Conservation (phyloP, 306 rosid genomes). For the Lupinus albus region DNA sequence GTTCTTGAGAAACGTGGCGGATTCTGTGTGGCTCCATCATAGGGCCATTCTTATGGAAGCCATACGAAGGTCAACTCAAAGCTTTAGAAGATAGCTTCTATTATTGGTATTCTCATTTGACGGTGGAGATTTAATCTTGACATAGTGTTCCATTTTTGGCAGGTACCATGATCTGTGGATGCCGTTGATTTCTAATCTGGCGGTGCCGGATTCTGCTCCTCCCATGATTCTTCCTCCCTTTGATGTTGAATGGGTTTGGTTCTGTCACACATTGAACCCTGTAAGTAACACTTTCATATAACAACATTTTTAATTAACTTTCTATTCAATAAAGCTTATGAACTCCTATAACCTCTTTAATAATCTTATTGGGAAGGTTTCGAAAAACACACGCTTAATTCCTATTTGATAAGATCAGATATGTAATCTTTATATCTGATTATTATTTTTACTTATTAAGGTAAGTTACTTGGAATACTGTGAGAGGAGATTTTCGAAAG, state of each 20-base stretch:
- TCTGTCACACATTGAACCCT: conserved; percentile 80
- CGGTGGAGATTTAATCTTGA: conserved; percentile 6
- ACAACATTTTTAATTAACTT: too few species aligned
- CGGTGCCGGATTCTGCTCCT: conserved; percentile 44
- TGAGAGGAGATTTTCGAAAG: conserved; percentile 60
- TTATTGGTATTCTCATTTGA: too few species aligned
- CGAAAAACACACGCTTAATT: too few species aligned
- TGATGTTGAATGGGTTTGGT: conserved; percentile 95
- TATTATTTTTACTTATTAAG: too few species aligned
- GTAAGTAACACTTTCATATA: conserved; percentile 22
- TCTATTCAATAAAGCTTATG: too few species aligned
- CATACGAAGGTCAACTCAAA: conserved; percentile 59
- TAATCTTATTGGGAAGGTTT: too few species aligned
- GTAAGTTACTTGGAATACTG: conserved; percentile 70
- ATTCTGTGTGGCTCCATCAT: conserved; percentile 64
- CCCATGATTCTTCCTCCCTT: conserved; percentile 77
- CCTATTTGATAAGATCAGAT: too few species aligned
- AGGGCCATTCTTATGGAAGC: conserved; percentile 57
- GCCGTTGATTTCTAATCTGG: conserved; percentile 90
- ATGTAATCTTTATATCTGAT: too few species aligned
- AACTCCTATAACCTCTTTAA: too few species aligned
- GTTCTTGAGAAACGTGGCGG: conserved; percentile 59
- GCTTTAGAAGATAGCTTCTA: neutral
- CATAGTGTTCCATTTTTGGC: conserved; percentile 27
- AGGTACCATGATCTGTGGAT: conserved; percentile 85